Evolutionary conservation across 2,329 filamentous ascomycete species (phyloP).

Genomic region (Coniella lustricola): DNA sequence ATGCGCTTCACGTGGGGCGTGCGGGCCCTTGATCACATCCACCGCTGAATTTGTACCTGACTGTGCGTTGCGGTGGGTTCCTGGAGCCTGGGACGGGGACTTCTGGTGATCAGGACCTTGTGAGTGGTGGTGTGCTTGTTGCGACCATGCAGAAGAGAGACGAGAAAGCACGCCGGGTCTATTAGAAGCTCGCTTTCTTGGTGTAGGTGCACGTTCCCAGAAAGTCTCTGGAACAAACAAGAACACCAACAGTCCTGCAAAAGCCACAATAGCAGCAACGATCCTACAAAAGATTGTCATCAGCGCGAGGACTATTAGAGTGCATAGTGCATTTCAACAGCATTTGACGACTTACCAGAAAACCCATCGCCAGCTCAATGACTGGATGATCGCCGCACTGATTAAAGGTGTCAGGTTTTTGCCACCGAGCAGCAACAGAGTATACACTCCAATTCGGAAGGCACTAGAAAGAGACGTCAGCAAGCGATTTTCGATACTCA

Average conservation of each 20-base stretch:
- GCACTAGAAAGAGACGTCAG: conserved; percentile 36
- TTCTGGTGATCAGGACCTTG: background rate
- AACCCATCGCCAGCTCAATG: conserved; percentile 79
- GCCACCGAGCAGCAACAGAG: conserved; percentile 75
- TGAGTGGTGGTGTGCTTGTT: background rate
- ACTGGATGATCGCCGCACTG: conserved; percentile 75
- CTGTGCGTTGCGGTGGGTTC: conserved; percentile 20
- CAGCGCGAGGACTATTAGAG: conserved; percentile 13
- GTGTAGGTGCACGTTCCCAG: conserved; percentile 74
- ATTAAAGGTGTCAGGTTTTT: conserved; percentile 87
- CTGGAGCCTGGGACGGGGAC: background rate
- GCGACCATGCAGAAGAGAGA: conserved; percentile 35
- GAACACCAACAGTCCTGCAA: conserved; percentile 67
- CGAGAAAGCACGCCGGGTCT: conserved; percentile 38
- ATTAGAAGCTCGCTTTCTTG: conserved; percentile 27
- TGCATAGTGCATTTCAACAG: too few species aligned
- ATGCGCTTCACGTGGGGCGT: conserved; percentile 21
- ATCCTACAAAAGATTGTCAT: conserved; percentile 45
- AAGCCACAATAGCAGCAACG: conserved; percentile 70
- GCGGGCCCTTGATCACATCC: background rate
- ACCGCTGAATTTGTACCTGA: conserved; percentile 1
- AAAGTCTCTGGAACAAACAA: conserved; percentile 93
- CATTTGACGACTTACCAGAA: conserved; percentile 58
- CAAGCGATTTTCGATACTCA: too few species aligned
- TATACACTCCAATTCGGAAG: conserved; percentile 90